A percentile compares a stretch with the other conserved stretches of the same genome.
Evolutionary conservation across 2,329 filamentous ascomycete genomes (phyloP).

Genomic region (Gnomoniopsis sp.): DNA sequence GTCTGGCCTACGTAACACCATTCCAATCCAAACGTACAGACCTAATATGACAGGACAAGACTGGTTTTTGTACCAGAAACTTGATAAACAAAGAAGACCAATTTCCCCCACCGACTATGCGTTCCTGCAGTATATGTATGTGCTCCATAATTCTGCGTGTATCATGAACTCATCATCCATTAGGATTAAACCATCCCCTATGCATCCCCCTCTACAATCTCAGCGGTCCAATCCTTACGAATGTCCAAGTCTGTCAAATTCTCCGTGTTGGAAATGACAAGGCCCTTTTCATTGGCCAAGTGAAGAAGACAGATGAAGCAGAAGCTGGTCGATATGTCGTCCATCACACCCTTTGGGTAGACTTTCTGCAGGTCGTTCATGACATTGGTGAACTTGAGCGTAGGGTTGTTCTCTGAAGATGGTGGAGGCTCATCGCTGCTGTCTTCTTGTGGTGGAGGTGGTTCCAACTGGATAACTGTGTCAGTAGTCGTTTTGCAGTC

Average conservation of each 20-base stretch:
- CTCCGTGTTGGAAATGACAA: constrained; percentile 66
- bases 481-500: background rate
- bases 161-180: background rate
- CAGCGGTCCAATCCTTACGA: constrained; percentile 59
- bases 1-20: background rate
- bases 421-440: constrained; percentile 23
- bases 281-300: constrained; percentile 87
- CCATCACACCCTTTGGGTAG: constrained; percentile 81
- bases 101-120: background rate
- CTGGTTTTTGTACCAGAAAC: background rate
- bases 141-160: background rate
- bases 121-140: background rate
- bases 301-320: constrained; percentile 94
- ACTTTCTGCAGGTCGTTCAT: constrained; percentile 86
- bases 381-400: constrained; percentile 81
- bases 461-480: constrained; percentile 24
- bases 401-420: constrained; percentile 41
- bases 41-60: background rate
- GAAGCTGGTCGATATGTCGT: constrained; percentile 88
- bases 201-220: constrained; percentile 41
- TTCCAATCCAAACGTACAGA: background rate
- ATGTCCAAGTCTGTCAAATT: constrained; percentile 59
- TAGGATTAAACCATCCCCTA: background rate
- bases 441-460: constrained; percentile 32
- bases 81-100: background rate